phyloP scores from a whole-genome alignment of 495 filamentous ascomycete genomes.

The Podospora bellae-mahoneyi region DNA sequence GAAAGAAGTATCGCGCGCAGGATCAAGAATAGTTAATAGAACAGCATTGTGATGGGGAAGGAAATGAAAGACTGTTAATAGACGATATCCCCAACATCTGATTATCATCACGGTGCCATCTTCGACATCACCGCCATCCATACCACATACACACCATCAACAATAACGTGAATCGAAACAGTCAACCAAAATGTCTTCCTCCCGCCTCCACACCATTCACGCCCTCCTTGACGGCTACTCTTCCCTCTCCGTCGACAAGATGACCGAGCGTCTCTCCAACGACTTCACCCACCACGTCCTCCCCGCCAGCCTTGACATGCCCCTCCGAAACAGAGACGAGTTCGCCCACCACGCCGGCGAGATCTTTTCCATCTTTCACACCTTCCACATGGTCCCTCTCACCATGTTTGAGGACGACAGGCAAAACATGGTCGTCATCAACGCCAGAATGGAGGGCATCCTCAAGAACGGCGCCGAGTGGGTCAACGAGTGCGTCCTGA shows the following conservation, averaged over 20 bases:
- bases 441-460: conserved; percentile 36
- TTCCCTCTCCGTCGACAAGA: conserved; percentile 31
- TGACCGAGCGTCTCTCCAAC: conserved; percentile 31
- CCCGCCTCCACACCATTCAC: conserved; percentile 27
- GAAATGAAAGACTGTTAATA: background rate
- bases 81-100: background rate
- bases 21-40: background rate
- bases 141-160: background rate
- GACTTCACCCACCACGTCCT: conserved; percentile 39
- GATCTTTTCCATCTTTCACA: conserved; percentile 39
- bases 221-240: conserved; percentile 37
- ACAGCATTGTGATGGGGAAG: background rate
- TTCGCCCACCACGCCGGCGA: conserved; percentile 36
- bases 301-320: conserved; percentile 37
- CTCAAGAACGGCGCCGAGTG: conserved; percentile 30
- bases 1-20: background rate
- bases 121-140: no score
- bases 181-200: background rate
- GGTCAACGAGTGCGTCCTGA: conserved; percentile 43
- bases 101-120: no score
- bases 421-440: conserved; percentile 30
- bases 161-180: background rate
- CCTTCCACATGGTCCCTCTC: conserved; percentile 39
- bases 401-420: conserved; percentile 34
- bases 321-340: conserved; percentile 29